Evolutionary conservation across 192 early-diverging fungal genomes (phyloP).

Genomic region (Coemansia sp.): DNA sequence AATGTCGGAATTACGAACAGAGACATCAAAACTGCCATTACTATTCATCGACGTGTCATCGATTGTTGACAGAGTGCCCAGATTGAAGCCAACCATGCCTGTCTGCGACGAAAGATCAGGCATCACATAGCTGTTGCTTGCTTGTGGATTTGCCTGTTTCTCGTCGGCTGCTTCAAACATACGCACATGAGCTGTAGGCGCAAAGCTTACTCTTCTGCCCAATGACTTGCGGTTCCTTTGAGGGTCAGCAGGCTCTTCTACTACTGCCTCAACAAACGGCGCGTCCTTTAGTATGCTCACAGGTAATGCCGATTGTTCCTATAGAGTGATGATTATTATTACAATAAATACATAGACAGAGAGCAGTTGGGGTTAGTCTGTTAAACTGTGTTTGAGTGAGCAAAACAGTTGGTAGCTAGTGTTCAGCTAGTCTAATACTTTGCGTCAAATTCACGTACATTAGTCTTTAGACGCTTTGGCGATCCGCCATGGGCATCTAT

Average conservation of each 20-base stretch:
- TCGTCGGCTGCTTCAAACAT: constrained; percentile 55
- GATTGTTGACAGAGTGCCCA: constrained; percentile 36
- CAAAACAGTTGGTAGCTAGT: neutral
- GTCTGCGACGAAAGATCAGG: constrained; percentile 55
- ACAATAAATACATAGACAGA: neutral
- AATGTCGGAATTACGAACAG: constrained; percentile 47
- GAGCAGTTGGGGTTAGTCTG: neutral
- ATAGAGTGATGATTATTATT: neutral
- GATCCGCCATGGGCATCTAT: constrained; percentile 6
- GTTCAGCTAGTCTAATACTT: neutral
- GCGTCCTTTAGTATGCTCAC: constrained; percentile 31
- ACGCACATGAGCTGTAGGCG: constrained; percentile 50
- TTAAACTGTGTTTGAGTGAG: neutral
- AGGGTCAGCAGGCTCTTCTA: constrained; percentile 13
- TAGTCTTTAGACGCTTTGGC: constrained; percentile 32
- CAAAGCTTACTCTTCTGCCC: constrained; percentile 53
- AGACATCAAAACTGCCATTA: constrained; percentile 55
- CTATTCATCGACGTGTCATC: constrained; percentile 52
- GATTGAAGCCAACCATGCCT: constrained; percentile 37
- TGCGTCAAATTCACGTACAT: constrained; percentile 13
- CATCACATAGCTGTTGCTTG: constrained; percentile 35
- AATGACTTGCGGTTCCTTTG: constrained; percentile 51
- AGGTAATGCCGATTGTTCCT: constrained; percentile 30
- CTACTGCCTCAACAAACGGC: constrained; percentile 6
- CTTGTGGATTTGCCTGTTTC: constrained; percentile 18